Evolutionary conservation across 2,329 filamentous ascomycete genomes (phyloP).

Genomic region (Pseudogymnoascus sp.): DNA sequence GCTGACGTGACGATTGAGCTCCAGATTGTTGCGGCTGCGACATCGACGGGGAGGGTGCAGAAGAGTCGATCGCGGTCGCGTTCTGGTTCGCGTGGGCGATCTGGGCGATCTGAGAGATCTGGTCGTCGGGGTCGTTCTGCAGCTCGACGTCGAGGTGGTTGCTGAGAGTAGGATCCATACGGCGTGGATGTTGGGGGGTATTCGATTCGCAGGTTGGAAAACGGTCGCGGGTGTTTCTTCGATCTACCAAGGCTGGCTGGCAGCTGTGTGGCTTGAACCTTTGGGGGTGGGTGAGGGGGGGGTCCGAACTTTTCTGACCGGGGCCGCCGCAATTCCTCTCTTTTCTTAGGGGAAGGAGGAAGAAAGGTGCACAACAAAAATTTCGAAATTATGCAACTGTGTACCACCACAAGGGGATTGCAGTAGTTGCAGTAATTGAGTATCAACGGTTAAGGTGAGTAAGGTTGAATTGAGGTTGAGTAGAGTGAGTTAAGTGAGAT

Average conservation of each 20-base stretch:
- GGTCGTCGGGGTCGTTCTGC: conserved; percentile 14
- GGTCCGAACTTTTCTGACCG: neutral
- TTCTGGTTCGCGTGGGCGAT: neutral
- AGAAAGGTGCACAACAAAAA: neutral
- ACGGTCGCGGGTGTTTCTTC: neutral
- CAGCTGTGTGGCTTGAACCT: neutral
- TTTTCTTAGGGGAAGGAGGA: neutral
- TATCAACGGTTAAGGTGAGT: neutral
- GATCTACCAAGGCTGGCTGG: neutral
- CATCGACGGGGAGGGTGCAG: conserved; percentile 28
- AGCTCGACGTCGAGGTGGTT: conserved; percentile 19
- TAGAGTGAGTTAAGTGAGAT: neutral
- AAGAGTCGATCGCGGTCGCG: conserved; percentile 23
- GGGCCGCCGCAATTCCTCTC: neutral
- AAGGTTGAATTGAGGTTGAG: neutral
- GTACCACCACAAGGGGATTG: neutral
- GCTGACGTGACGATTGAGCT: conserved; percentile 20
- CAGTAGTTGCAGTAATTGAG: neutral
- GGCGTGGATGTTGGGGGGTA: conserved; percentile 12
- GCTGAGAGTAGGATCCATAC: neutral
- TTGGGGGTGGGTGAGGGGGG: neutral
- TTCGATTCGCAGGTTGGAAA: conserved; percentile 1
- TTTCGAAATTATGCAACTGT: neutral
- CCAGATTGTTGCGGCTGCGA: conserved; percentile 25
- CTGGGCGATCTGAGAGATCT: neutral